phyloP scores from a whole-genome alignment of 2,329 filamentous ascomycete species.

The Annulohypoxylon truncatum region DNA sequence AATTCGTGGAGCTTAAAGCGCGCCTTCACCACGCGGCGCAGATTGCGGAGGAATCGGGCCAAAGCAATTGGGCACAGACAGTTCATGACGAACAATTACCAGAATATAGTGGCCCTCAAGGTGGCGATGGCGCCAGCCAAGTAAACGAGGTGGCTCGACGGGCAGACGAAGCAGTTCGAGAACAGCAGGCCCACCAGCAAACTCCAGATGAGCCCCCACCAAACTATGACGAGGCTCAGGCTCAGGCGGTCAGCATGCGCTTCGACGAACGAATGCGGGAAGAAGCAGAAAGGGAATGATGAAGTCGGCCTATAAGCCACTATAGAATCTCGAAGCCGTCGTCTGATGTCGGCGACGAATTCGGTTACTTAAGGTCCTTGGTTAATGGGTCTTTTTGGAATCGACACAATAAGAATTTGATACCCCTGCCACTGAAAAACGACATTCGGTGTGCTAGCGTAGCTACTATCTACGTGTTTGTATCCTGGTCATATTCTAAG shows the following conservation, averaged over 20 bases:
- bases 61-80: slow-evolving; percentile 60
- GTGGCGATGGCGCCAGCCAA: slow-evolving; percentile 43
- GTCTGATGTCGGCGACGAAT: slow-evolving; percentile 8
- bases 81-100: slow-evolving; percentile 89
- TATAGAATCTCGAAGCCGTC: slow-evolving; percentile 4
- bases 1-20: slow-evolving; percentile 87
- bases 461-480: slow-evolving; percentile 10
- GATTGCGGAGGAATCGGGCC: slow-evolving; percentile 75
- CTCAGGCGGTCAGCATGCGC: slow-evolving; percentile 68
- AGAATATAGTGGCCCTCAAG: slow-evolving; percentile 77
- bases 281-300: slow-evolving; percentile 72
- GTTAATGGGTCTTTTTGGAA: slow-evolving; percentile 27
- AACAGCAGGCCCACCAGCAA: slow-evolving; percentile 48
- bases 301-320: slow-evolving; percentile 40
- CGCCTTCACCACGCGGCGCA: slow-evolving; percentile 84
- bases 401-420: slow-evolving; percentile 38
- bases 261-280: slow-evolving; percentile 78
- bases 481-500: slow-evolving; percentile 9
- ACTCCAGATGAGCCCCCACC: slow-evolving; percentile 83
- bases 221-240: slow-evolving; percentile 91
- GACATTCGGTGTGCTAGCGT: slow-evolving; percentile 10
- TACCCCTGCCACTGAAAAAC: slow-evolving; percentile 31
- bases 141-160: slow-evolving; percentile 44
- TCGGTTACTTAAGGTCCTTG: slow-evolving; percentile 6
- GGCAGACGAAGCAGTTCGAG: slow-evolving; percentile 43